These are phyloP conservation scores for Leccinum fuscescens DNA, from an alignment of 1,284 basidiomycete species.

Conservation along the genomic window DNA sequence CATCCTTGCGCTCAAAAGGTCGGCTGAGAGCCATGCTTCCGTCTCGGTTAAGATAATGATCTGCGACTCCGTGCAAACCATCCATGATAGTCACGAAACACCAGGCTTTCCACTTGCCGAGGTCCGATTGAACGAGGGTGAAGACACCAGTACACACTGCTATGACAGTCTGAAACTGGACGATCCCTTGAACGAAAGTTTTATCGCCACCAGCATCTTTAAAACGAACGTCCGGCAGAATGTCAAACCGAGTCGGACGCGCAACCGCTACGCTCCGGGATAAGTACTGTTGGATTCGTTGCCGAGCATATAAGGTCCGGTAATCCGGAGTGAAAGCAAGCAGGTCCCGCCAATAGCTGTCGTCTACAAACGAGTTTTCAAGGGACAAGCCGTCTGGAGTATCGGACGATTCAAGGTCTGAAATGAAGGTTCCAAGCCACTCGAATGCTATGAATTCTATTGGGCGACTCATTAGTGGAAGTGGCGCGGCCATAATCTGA, in stretches of 20 bases:
- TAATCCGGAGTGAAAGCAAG: constrained; percentile 18
- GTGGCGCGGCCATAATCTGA: not conserved
- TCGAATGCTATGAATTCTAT: constrained; percentile 2
- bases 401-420: not conserved
- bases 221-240: constrained; percentile 7
- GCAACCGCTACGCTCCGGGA: not conserved
- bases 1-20: not conserved
- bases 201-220: not conserved
- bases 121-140: constrained; percentile 7
- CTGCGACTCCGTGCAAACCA: constrained; percentile 4
- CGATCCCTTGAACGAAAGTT: constrained; percentile 14
- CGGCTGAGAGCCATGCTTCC: not conserved
- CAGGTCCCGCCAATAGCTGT: constrained; percentile 12
- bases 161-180: constrained; percentile 14
- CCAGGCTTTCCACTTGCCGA: constrained; percentile 17
- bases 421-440: not conserved
- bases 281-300: constrained; percentile 8
- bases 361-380: constrained; percentile 9
- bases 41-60: not conserved
- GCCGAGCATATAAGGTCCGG: constrained; percentile 10
- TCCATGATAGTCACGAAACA: constrained; percentile 19
- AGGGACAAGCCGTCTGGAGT: constrained; percentile 2
- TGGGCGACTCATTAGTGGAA: not conserved
- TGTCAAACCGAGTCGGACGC: constrained; percentile 1
- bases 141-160: constrained; percentile 18